Evolutionary conservation across 1,139 yeast species (phyloP).

Genomic region (Nadsonia starkeyi-henricii): DNA sequence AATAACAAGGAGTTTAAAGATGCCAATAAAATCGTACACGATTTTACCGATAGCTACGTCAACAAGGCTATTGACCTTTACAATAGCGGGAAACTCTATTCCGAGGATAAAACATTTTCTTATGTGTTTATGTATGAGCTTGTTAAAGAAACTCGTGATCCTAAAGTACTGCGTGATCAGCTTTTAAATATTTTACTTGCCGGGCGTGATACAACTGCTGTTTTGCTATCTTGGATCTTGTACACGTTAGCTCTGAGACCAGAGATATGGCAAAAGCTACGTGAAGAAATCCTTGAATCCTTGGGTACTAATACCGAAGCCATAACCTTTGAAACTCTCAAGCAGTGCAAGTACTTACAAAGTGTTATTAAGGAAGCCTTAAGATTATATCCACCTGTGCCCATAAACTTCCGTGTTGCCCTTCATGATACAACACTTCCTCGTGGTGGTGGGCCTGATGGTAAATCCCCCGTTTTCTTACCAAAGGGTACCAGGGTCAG

Average conservation of each 20-base stretch:
- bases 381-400: constrained; percentile 44
- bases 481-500: constrained; percentile 35
- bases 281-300: constrained; percentile 15
- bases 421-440: constrained; percentile 22
- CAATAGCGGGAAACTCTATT: not conserved
- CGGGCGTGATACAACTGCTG: constrained; percentile 42
- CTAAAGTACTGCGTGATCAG: constrained; percentile 34
- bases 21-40: constrained; percentile 16
- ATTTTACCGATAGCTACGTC: constrained; percentile 22
- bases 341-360: constrained; percentile 36
- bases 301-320: constrained; percentile 16
- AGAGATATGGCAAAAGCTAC: constrained; percentile 19
- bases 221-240: constrained; percentile 31
- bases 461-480: constrained; percentile 30
- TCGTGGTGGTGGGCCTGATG: constrained; percentile 29
- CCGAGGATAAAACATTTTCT: constrained; percentile 6
- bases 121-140: constrained; percentile 28
- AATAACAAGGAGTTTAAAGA: constrained; percentile 18
- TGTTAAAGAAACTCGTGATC: constrained; percentile 35
- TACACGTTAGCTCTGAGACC: constrained; percentile 36
- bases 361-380: constrained; percentile 37
- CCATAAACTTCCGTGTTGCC: constrained; percentile 37
- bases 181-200: constrained; percentile 37
- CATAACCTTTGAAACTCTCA: constrained; percentile 35
- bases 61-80: constrained; percentile 12